Base-by-base conservation (phyloP, 257 asterid species). In the Solanum pennellii region DNA sequence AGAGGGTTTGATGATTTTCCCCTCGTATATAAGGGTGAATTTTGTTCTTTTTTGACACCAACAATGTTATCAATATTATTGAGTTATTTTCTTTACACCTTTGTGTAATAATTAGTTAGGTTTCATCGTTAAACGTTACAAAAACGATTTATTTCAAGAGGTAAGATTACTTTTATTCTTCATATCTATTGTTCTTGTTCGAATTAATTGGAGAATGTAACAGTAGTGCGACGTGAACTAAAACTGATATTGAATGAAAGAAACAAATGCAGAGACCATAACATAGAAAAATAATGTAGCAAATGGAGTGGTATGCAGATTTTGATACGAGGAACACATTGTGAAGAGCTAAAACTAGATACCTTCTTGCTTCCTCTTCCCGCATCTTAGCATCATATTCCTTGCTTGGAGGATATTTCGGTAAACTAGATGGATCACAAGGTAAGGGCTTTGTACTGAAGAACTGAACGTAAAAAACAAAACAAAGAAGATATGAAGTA, bases 331-430 rank as follows among this genome's bases (percentile, higher is more conserved):
- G 44, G 27, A 80, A 16, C 21, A 80, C 9, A 14, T 25, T 79
- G 52, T 79, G 49, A 79, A 79, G 69, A 80, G 44, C 71, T 60
- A 82, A 29, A 41, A 44, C 45, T 41, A 37, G 60, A 71, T 88
- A 91, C 94, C 92, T 89, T 91, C 95, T 90, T 79, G 88, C 91
- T 89, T 92, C 93, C 89, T 91, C 94, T 21, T 90, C 94, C 83
- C 89, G 91, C 82, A 88, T 71, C 87, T 90, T 93, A 37, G 90
- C 91, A 42, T 90, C 94, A 52, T 91, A 84, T 86, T 93, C 94
- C 91, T 93, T 93, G 89, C 94, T 89, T 65, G 94, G 95, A 76
- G 92, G 89, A 77, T 90, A 91, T 87, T 89, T 93, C 12, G 95
- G 95, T 85, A 93, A 91, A 86, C 85, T 88, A 76, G 92, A 89